Percentiles rank a stretch among this genome's conserved stretches.
Conservation (phyloP, 1,284 basidiomycete species). For the Ceratobasidium sp. region DNA sequence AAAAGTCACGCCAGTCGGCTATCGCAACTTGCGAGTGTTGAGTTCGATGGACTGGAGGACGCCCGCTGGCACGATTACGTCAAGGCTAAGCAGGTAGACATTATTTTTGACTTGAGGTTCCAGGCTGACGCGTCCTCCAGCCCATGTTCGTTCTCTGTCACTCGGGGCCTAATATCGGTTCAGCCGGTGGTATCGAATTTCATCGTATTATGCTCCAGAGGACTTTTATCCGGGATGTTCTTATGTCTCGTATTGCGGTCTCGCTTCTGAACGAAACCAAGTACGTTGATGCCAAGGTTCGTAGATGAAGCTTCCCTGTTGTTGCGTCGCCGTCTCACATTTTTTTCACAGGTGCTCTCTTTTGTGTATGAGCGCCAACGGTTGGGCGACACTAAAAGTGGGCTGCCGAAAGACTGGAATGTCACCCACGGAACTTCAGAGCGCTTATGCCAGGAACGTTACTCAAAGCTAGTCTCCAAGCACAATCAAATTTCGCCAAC, state of each 20-base stretch:
- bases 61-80: constrained; percentile 60
- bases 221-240: constrained; percentile 58
- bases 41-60: constrained; percentile 59
- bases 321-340: neutral
- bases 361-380: constrained; percentile 57
- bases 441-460: constrained; percentile 42
- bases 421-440: constrained; percentile 39
- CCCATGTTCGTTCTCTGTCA: constrained; percentile 71
- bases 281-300: constrained; percentile 69
- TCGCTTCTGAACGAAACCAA: constrained; percentile 60
- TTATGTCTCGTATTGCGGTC: constrained; percentile 60
- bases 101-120: neutral
- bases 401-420: constrained; percentile 47
- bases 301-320: constrained; percentile 33
- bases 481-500: neutral
- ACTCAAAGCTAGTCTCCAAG: constrained; percentile 34
- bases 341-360: constrained; percentile 55
- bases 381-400: constrained; percentile 45
- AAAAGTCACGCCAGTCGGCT: constrained; percentile 58
- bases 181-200: constrained; percentile 43
- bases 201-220: constrained; percentile 59
- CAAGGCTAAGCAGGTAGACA: constrained; percentile 54
- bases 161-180: constrained; percentile 57
- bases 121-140: constrained; percentile 50
- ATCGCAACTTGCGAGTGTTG: constrained; percentile 52